Evolutionary conservation across 2,329 filamentous ascomycete genomes (phyloP), one percentile per base, ranked within the genome.

Genomic region (Anisogramma anomala): DNA sequence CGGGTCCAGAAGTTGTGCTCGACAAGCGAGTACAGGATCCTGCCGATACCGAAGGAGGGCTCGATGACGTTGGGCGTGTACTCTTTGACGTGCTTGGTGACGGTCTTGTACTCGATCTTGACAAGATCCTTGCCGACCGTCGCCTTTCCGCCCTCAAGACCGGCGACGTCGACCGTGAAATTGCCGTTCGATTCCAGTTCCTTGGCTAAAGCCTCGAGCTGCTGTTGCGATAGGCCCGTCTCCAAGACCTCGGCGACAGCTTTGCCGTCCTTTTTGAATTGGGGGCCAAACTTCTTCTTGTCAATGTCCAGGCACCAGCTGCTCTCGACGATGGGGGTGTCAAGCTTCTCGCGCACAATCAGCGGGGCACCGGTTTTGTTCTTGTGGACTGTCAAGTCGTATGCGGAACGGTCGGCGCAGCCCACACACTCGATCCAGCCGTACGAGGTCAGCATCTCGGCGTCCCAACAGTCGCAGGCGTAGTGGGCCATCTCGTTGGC

Each of bases 341-440:
- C 77, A 41, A 87, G 74, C 41, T 76, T 77, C 67, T 95, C 80
- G 46, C 88, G 79, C 30, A 96, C 91, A 36, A 91, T 71, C 17
- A 98, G 72, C 31, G 87, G 79, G 11, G 83, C 79, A 45, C 86
- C 87, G 23, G 91, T 96, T 69, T 86, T 88, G 66, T 94, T 89
- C 58, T 82, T 80, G 64, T 96, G 91, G 8, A 95, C 88, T 26
- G 77, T 82, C 59, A 96, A 63, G 63, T 98, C 91, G 61, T 94
- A 98, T 15, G 91, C 91, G 58, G 84, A 94, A 55, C 91, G 79
- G 60, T 95, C 89, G 47, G 91, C 91, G 62, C 91, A 96, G 48
- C 91, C 91, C 55, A 96, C 89, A 61, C 89, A 96, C 69, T 98
- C 91, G 49, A 96, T 84, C 91, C 91, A 98, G 59, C 91, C 91